Base-by-base conservation (phyloP, 2,329 filamentous ascomycete species). In the Paracoccidioides brasiliensis region DNA sequence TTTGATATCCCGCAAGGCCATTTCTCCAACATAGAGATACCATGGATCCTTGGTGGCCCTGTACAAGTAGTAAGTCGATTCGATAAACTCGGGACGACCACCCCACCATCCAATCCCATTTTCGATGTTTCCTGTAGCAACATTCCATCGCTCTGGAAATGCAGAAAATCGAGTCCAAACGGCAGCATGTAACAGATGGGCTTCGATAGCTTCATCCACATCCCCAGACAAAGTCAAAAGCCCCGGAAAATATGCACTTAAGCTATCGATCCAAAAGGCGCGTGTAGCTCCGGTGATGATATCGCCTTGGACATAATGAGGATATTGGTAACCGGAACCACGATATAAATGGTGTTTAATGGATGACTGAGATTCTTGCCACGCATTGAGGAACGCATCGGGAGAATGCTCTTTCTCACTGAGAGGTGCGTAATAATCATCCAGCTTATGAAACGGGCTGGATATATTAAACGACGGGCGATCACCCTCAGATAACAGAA, bases 21-120 rank as follows among this genome's bases (percentile, higher is more conserved):
- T 98, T 69, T 98, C 93, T 33, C 90, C 93, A 22, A 95, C 87
- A 67, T 96, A 85, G 4, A 97, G 76, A 70, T 96, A 97, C 90
- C 91, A 98, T 0, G 90, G 90, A 68, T 98, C 93, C 63, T 85
- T 81, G 0, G 93, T 97, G 1, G 91, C 90, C 52, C 87, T 85
- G 68, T 94, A 97, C n/a, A 98, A 76, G 66, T 97, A 88, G 72
- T 95, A 98, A 0, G 88, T 95, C 0, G 90, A 96, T 71, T 98
- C 93, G 62, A 96, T 90, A 66, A 97, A 97, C 69, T 98, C 93
- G 4, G 93, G 93, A 30, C 93, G 82, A 28, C 94, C 88, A 9
- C 89, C 89, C 87, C 94, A 98, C 89, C 93, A 97, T 9, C 85
- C 83, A 32, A 97, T 80, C 8, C 89, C 88, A 15, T 85, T 83